Evolutionary conservation across 345 rosid genomes (phyloP), one percentile per base, ranked within the genome.

Genomic region (Eucalyptus globulus): DNA sequence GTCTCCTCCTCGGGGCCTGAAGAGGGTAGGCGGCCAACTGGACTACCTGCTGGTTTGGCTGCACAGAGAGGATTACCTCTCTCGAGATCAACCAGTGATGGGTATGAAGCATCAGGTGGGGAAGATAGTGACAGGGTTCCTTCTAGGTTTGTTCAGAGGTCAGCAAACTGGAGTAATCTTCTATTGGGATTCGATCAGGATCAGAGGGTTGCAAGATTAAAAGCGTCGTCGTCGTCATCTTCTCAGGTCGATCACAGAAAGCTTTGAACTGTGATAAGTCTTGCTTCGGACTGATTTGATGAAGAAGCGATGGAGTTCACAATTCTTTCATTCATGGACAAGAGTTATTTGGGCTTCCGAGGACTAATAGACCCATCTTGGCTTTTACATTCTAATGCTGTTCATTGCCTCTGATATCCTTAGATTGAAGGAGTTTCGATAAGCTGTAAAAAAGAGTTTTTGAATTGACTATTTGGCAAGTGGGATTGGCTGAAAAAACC

Each of bases 51-150:
- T 72, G 94, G 91, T 86, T 80, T 85, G 47, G 94, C 91, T 92
- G 90, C 94, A 90, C 95, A 91, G 87, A 94, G 90, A 90, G 96
- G 95, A 90, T 91, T 98, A 86, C 99, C 96, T n/a, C 90, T 97
- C 76, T 95, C 97, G 22, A 97, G 99, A 92, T 97, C 99, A 56
- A 93, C 98, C 86, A 98, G 98, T 87, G 99, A 98, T 88, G 99
- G 98, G 13, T 97, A 97, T 45, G 99, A 98, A 92, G 97, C 99
- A 26, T 98, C 99, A 24, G 99, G 99, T 37, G 99, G 99, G 43
- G 99, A 98, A 93, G 99, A 98, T 89, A 98, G 99, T 53, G 99
- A 97, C 90, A 93, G 95, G 89, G 97, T 97, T 90, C 96, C 99
- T 89, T 93, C 96, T 27, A 94, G 99, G 92, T 91, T 92, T 86